Evolutionary conservation across 1,284 basidiomycete genomes (phyloP), one percentile per base, ranked within the genome.

Genomic region (Coniferiporia sulphurascens): DNA sequence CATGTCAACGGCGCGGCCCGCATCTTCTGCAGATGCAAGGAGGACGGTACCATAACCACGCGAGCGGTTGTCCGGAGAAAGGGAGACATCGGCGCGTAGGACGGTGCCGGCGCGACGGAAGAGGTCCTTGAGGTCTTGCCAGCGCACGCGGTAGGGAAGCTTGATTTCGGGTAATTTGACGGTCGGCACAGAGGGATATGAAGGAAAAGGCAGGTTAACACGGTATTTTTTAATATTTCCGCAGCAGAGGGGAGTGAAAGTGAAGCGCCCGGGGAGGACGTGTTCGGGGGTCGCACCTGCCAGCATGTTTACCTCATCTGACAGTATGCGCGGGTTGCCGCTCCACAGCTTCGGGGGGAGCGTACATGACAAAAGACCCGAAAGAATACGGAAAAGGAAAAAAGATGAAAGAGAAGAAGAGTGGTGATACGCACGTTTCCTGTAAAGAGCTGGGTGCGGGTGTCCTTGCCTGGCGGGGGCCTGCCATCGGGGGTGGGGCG

Each of bases 41-140:
- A 98, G 80, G 6, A 98, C 94, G 3, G 93, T 97, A 19, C 95
- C 95, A 69, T 95, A 95, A 0, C 95, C 95, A 59, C 93, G 82
- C 59, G 90, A 93, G 66, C 95, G 81, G 68, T 96, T 96, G 70
- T 97, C 95, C 1, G 91, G 91, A 1, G 93, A 93, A 1, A 97
- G 81, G 12, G 91, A 91, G 54, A 97, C 93, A 69, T 98, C 96
- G 6, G 96, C 95, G 38, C 96, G 86, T 19, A 98, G 81, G 57
- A 99, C 95, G 0, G 94, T 96, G 51, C 96, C 96, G 1, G 94
- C 91, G 65, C 92, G 89, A 53, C 96, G 87, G 73, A 98, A 98
- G 52, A 98, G 84, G 72, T 98, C 96, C 70, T 99, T 98, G 65
- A 99, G 84, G 74, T 99, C 96, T 76, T 98, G 95, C 95, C 95